Base-by-base conservation (phyloP, 208 protist genomes). In the Porcisia deanei region DNA sequence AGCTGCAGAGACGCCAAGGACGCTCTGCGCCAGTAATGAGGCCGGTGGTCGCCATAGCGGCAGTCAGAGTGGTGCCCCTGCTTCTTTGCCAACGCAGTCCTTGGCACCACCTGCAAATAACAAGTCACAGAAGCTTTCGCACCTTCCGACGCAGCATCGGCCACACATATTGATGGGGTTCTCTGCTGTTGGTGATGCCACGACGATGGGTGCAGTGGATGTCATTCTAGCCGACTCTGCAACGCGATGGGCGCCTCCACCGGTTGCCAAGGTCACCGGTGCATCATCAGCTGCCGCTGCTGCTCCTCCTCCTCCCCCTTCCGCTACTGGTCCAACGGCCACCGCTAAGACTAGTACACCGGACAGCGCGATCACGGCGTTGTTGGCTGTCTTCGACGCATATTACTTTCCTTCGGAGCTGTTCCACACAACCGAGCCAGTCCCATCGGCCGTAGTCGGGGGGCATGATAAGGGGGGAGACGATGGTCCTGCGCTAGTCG, bases 401-500 rank as follows among this genome's bases (percentile, higher is more conserved):
- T 78, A 75, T 60, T 79, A 75, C 67, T 85, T 82, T 69, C 81
- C 81, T 1, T 9, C 41, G 7, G 81, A 85, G 43, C 71, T 82
- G n/a, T 81, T 84, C n/a, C 14, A 49, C 16, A 20, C 64, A 8
- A 16, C 39, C 30, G 34, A 22, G 20, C 22, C 18, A 22, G 65
- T 39, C 49, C 12, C 66, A 43, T n/a, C 47, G 9, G n/a, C 47
- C 49, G 22, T 57, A 25, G 34, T 22, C n/a, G 39, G 43, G 20
- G 30, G 41, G 18, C 34, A 65, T 20, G 34, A 20, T 25, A 37
- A 20, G 60, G 22, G 34, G 37, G 18, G 16, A 45, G 37, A 61
- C 6, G n/a, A 45, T 52, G 10, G 8, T 45, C 18, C 34, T 25
- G 14, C 4, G 8, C 60, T 43, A 18, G 6, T 45, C 30, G 60